Evolutionary conservation across 1,139 yeast species (phyloP), one percentile per base, ranked within the genome.

Genomic region (Debaryomyces udenii): DNA sequence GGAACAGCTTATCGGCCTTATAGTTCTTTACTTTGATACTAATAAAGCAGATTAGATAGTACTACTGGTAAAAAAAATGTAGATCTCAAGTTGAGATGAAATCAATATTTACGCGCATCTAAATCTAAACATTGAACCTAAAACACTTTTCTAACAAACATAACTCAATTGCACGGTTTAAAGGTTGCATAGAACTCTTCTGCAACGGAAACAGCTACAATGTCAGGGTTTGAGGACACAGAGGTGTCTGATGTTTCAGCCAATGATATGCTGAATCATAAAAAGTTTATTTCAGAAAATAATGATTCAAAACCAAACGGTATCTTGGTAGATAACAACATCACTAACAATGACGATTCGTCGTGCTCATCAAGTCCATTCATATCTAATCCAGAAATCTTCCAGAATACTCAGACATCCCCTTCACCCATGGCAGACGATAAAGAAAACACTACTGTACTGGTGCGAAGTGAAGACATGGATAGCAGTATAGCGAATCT

Each of bases 351-450:
- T n/a, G 36, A 39, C 27, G 34, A 27, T 9, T 41, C 45, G 7
- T 38, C 37, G 26, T 16, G 31, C n/a, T 16, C 37, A 3, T 64
- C 69, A n/a, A 63, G 69, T 43, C 68, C 70, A 3, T 65, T 66
- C 38, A 52, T 64, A 11, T 52, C 67, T 10, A 51, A 62, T 30
- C 68, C 65, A 10, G 60, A 50, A 5, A 10, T 41, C 40, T 31
- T 26, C 6, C 20, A 30, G 11, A 29, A 35, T 10, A 20, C 15
- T 13, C 22, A 23, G 15, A 22, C 26, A 10, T 14, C 35, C 13
- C 34, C 39, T 7, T 22, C 27, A 15, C 9, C 30, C 3, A 34
- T 20, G 17, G 16, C 24, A n/a, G 15, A 15, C 6, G 28, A 26
- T 10, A 17, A 16, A 16, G 37, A 26, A 6, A 22, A 34, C n/a